Conservation (phyloP, 371 early-diverging fungal genomes). For the Mucor irregularis region DNA sequence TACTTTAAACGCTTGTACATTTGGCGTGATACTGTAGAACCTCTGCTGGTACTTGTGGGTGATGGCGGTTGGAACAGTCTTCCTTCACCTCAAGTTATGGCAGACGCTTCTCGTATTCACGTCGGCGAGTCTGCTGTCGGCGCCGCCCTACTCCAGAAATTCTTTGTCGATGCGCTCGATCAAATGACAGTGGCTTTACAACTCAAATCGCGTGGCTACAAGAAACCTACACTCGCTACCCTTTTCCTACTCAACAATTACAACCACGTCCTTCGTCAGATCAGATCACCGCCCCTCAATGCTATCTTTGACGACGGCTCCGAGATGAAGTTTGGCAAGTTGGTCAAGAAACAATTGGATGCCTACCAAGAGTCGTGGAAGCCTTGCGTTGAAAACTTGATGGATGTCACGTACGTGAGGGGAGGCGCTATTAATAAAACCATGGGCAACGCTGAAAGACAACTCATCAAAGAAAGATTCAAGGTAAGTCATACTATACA, state of each 20-base stretch:
- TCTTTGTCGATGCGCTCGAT: conserved; percentile 58
- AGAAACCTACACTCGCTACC: conserved; percentile 68
- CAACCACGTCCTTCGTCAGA: conserved; percentile 70
- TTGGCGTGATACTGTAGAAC: conserved; percentile 63
- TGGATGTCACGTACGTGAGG: conserved; percentile 75
- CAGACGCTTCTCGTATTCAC: conserved; percentile 5
- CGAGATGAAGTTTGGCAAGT: conserved; percentile 61
- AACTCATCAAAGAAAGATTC: conserved; percentile 80
- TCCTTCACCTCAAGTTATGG: conserved; percentile 16
- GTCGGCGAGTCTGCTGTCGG: conserved; percentile 29
- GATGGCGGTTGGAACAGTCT: conserved; percentile 64
- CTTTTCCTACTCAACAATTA: conserved; percentile 86
- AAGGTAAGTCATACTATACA: conserved; percentile 41
- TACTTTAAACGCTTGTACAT: conserved; percentile 61
- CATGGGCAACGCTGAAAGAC: conserved; percentile 68
- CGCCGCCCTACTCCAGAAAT: conserved; percentile 31
- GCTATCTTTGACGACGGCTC: conserved; percentile 56
- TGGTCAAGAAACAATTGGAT: conserved; percentile 60
- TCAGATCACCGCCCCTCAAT: conserved; percentile 60
- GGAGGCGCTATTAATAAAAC: conserved; percentile 63
- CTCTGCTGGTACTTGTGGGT: conserved; percentile 54
- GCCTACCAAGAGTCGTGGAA: conserved; percentile 78
- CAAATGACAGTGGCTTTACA: conserved; percentile 65
- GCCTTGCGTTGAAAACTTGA: conserved; percentile 66
- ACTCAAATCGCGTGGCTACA: conserved; percentile 71